Evolutionary conservation across 768 basidiomycete species (phyloP).

Genomic region (Sarcodon aspratus): DNA sequence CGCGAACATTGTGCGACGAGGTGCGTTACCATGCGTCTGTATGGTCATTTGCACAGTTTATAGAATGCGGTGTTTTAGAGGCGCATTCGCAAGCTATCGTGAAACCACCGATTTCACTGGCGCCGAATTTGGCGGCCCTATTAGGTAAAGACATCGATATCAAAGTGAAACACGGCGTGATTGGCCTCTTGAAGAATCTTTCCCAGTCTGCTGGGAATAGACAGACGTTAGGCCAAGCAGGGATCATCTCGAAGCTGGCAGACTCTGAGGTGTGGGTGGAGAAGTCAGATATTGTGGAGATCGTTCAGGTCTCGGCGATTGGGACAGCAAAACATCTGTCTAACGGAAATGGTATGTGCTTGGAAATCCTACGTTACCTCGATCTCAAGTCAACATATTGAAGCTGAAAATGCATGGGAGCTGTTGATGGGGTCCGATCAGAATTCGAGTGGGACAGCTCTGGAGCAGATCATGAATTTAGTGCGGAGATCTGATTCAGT

Average conservation of each 20-base stretch:
- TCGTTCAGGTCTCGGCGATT: constrained; percentile 81
- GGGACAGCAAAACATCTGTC: constrained; percentile 87
- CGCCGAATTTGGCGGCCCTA: constrained; percentile 50
- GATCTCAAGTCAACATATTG: constrained; percentile 37
- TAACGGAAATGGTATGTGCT: constrained; percentile 51
- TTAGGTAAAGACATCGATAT: constrained; percentile 55
- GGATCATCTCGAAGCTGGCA: constrained; percentile 50
- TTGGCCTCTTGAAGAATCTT: constrained; percentile 82
- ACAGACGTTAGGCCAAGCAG: constrained; percentile 43
- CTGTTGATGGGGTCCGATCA: constrained; percentile 1
- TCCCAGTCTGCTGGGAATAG: constrained; percentile 54
- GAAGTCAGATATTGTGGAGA: constrained; percentile 71
- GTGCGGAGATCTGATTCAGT: constrained; percentile 70
- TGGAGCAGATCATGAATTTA: constrained; percentile 64
- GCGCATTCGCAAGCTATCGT: constrained; percentile 45
- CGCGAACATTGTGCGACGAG: constrained; percentile 71
- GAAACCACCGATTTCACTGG: constrained; percentile 40
- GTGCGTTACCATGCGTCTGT: constrained; percentile 26
- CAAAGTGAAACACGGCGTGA: constrained; percentile 81
- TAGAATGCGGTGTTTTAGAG: constrained; percentile 25
- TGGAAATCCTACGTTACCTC: too few relatives aligned
- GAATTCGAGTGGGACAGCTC: constrained; percentile 20
- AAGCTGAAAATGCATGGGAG: neutral
- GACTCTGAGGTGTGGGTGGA: constrained; percentile 60
- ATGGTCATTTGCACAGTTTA: neutral